A percentile compares a stretch with the other conserved stretches of the same genome.
Conservation (phyloP, 2,329 filamentous ascomycete genomes). For the Fusarium domesticum region DNA sequence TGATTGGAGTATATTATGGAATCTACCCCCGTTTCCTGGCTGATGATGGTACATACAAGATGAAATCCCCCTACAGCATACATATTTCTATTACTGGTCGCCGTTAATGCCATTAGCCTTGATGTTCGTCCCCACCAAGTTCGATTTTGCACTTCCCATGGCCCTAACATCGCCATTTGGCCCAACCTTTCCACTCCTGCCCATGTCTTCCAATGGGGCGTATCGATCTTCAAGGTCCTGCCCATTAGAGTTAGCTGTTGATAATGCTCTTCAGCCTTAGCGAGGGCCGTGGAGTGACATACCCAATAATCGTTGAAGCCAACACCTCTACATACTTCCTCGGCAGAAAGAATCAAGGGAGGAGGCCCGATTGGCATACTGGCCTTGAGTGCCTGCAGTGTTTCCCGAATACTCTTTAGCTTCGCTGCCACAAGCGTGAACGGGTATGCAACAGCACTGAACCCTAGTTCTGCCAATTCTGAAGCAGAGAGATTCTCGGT, state of each 20-base stretch:
- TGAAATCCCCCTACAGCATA: too few species aligned
- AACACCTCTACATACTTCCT: constrained; percentile 44
- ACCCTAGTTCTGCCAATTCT: constrained; percentile 38
- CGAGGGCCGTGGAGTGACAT: background rate
- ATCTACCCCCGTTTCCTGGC: background rate
- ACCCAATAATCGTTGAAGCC: constrained; percentile 43
- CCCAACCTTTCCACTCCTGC: background rate
- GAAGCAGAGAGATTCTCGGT: constrained; percentile 35
- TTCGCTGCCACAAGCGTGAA: constrained; percentile 44
- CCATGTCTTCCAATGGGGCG: background rate
- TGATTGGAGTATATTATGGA: background rate
- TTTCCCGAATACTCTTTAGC: constrained; percentile 39
- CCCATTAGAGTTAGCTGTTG: background rate
- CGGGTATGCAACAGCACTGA: constrained; percentile 41
- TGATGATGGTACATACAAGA: background rate
- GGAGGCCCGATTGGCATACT: constrained; percentile 41
- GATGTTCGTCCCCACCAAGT: too few species aligned
- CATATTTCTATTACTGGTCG: too few species aligned
- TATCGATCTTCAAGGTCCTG: background rate
- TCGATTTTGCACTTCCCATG: background rate
- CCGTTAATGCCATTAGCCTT: too few species aligned
- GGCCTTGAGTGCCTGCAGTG: constrained; percentile 39
- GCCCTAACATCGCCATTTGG: background rate
- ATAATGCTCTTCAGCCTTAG: background rate
- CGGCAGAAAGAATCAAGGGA: constrained; percentile 42